Evolutionary conservation across 176 grass and related monocot genomes (phyloP).

Genomic region (Avena atlantica): DNA sequence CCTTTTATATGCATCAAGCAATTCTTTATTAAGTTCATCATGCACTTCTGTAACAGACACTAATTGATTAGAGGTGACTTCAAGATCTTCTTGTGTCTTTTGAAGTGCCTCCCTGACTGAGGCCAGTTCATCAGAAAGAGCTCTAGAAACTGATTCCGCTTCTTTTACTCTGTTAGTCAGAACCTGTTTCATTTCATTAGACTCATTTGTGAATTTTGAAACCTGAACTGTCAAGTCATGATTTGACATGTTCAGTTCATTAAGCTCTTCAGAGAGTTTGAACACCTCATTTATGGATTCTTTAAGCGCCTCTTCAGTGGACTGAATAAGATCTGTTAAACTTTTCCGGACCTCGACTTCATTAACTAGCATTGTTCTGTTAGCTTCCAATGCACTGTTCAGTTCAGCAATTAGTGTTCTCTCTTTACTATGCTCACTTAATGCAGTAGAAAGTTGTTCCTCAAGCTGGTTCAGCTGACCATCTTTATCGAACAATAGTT

Average conservation of each 20-base stretch:
- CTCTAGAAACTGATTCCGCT: slow-evolving; percentile 64
- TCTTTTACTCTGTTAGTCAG: slow-evolving; percentile 65
- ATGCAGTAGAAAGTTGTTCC: slow-evolving; percentile 73
- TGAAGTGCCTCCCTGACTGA: slow-evolving; percentile 64
- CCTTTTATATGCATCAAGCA: slow-evolving; percentile 80
- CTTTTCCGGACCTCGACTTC: slow-evolving; percentile 57
- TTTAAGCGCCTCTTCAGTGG: slow-evolving; percentile 65
- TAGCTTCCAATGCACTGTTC: slow-evolving; percentile 62
- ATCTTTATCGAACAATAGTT: slow-evolving; percentile 79
- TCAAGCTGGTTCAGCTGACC: slow-evolving; percentile 59
- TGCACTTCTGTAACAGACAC: slow-evolving; percentile 51
- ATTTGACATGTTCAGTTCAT: slow-evolving; percentile 63
- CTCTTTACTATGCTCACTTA: slow-evolving; percentile 58
- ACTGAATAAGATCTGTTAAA: slow-evolving; percentile 63
- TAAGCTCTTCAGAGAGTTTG: slow-evolving; percentile 69
- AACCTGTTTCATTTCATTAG: slow-evolving; percentile 58
- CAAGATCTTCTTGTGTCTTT: slow-evolving; percentile 64
- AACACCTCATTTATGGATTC: slow-evolving; percentile 69
- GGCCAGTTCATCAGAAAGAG: slow-evolving; percentile 70
- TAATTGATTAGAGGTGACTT: slow-evolving; percentile 61
- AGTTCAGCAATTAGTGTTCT: slow-evolving; percentile 59
- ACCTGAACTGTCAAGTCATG: slow-evolving; percentile 65
- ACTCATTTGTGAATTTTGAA: slow-evolving; percentile 67
- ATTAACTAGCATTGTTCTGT: slow-evolving; percentile 65
- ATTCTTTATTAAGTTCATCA: slow-evolving; percentile 69